Base-by-base conservation (phyloP, 305 asterid species). In the Fraxinus velutina region DNA sequence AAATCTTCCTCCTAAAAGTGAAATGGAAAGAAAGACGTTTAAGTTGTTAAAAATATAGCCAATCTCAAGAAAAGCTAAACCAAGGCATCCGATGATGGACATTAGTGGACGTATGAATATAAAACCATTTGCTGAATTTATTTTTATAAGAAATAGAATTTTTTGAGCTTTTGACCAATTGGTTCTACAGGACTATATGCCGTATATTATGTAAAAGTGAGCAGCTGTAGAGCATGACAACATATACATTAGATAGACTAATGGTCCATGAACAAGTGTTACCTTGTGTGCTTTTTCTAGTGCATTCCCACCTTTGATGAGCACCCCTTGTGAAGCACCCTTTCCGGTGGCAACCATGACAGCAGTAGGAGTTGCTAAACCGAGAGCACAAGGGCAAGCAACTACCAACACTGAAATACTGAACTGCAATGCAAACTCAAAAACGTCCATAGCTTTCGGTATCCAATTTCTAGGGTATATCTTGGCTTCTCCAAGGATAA, bases 281-380 rank as follows among this genome's bases (percentile, higher is more conserved):
- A 87, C 98, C 99, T 94, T 95, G 75, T 95, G 98, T 10, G 99
- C 99, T 73, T 90, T 95, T 88, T 95, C 93, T 80, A 94, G 93
- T 78, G 99, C 97, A 92, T 87, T 88, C 78, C 99, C 99, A 77
- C 98, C 99, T 85, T 95, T 95, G 50, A 95, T 95, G 77, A 95
- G 94, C 57, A 95, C 99, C 72, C 99, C 98, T 80, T 92, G 91
- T 42, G 97, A 90, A 76, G 99, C 98, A 79, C 99, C 99, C 89
- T 92, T 92, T 72, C 99, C 99, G 0, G 99, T 96, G 85, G 98
- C 98, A 81, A 96, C 99, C 99, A 96, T 96, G 77, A 96, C 97
- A 21, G 99, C 99, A 57, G 99, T 96, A 76, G 99, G 99, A 80
- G 99, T 96, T 70, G 99, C 99, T 79, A 96, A 87, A 57, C 99